Evolutionary conservation across 2,329 filamentous ascomycete genomes (phyloP), one percentile per base, ranked within the genome.

Genomic region (Talaromyces sp.): DNA sequence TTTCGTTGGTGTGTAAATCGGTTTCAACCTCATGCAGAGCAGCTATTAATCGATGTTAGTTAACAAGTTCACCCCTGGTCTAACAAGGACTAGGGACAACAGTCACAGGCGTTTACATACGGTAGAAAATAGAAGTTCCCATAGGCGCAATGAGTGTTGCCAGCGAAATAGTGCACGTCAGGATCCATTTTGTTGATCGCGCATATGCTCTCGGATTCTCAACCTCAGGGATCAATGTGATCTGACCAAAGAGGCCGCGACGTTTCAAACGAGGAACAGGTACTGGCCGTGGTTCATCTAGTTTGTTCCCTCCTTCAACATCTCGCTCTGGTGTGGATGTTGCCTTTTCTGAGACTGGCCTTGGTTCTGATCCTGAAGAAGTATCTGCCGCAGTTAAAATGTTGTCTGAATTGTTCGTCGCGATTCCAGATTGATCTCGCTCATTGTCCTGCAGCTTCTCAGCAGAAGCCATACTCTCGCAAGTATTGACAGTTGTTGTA

Each of bases 111-210:
- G 17, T 19, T 40, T 4, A 39, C 41, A 74, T 73, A 89, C 88
- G 91, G 65, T 93, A 87, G 57, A 96, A 85, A 56, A 96, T 91
- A 1, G 88, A 84, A 28, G 89, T 92, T 0, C 92, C 92, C 76
- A 96, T 84, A 0, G 92, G 92, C 0, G 88, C 89, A 0, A 84
- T 88, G 13, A 87, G 85, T 1, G 84, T 91, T 1, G 90, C 89
- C 15, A 92, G 68, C 1, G 91, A 88, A 48, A 96, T 83, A 45
- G 92, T 82, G 36, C 84, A 78, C 0, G 91, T 96, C 63, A 97
- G 85, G 59, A 83, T 80, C 91, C 91, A 96, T 83, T 97, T 97
- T 15, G 84, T 89, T 52, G 76, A 81, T 31, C 83, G 81, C 13
- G 81, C 76, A 68, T 96, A 96, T 53, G 89, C 82, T 58, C 86